Conservation (phyloP, 495 filamentous ascomycete species). For the Pyronema omphalodes region DNA sequence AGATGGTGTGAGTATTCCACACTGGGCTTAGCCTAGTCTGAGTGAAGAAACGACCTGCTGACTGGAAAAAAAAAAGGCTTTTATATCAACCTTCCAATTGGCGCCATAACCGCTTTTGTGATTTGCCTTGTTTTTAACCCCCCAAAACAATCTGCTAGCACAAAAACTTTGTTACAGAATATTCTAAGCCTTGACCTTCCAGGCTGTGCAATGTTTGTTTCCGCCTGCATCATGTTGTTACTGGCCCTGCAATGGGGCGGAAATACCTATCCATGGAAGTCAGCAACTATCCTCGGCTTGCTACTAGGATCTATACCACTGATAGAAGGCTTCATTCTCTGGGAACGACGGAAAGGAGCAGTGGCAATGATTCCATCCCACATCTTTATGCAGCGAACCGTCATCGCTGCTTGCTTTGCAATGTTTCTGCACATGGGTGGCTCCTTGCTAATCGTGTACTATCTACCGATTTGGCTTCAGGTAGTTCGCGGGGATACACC, state of each 20-base stretch:
- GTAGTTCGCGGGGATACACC: slow-evolving; percentile 23
- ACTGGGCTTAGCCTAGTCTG: no score
- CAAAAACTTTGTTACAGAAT: neutral
- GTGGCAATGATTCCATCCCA: slow-evolving; percentile 4
- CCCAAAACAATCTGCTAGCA: neutral
- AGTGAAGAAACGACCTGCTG: no score
- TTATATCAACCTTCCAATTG: slow-evolving; percentile 35
- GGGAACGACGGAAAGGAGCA: slow-evolving; percentile 1
- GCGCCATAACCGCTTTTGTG: slow-evolving; percentile 22
- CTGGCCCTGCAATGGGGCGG: slow-evolving; percentile 39
- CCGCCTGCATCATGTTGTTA: slow-evolving; percentile 31
- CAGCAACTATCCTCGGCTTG: slow-evolving; percentile 26
- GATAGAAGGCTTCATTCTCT: slow-evolving; percentile 1
- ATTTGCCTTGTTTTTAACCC: slow-evolving; percentile 13
- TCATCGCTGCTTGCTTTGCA: slow-evolving; percentile 9
- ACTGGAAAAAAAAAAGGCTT: slow-evolving; percentile 22
- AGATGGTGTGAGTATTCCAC: slow-evolving; percentile 27
- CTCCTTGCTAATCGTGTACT: slow-evolving; percentile 27
- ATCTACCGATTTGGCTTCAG: slow-evolving; percentile 29
- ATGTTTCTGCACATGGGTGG: slow-evolving; percentile 35
- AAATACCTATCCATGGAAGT: slow-evolving; percentile 31
- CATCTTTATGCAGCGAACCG: neutral
- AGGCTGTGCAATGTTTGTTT: slow-evolving; percentile 30
- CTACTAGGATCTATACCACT: slow-evolving; percentile 18
- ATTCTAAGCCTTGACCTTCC: slow-evolving; percentile 30